Evolutionary conservation across 2,329 filamentous ascomycete genomes (phyloP).

Genomic region (Monosporascus sp.): DNA sequence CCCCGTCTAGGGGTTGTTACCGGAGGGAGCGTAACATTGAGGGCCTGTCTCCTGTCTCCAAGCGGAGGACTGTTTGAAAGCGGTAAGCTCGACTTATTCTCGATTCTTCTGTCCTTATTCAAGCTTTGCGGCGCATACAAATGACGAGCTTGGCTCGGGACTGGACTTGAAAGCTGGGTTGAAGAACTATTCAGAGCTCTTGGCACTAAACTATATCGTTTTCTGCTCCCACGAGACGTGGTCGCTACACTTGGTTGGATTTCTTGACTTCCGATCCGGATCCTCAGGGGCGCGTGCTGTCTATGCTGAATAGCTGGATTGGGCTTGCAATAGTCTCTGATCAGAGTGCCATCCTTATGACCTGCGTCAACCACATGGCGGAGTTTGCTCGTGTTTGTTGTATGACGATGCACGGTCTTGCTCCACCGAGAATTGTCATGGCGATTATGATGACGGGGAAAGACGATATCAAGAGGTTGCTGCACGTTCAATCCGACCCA

Average conservation of each 20-base stretch:
- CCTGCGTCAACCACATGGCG: background rate
- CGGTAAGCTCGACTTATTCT: background rate
- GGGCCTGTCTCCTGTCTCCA: background rate
- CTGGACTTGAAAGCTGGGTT: constrained; percentile 7
- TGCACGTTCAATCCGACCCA: constrained; percentile 30
- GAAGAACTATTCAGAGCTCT: constrained; percentile 3
- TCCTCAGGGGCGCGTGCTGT: constrained; percentile 14
- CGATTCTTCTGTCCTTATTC: background rate
- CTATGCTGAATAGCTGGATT: background rate
- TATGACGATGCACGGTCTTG: constrained; percentile 6
- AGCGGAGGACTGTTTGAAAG: background rate
- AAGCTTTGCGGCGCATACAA: background rate
- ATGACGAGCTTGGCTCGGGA: constrained; percentile 8
- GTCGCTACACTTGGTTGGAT: constrained; percentile 17
- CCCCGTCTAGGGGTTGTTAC: background rate
- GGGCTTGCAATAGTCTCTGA: background rate
- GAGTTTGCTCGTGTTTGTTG: constrained; percentile 3
- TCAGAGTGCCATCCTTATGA: background rate
- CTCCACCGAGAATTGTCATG: constrained; percentile 17
- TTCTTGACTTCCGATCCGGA: constrained; percentile 31
- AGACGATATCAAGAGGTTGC: constrained; percentile 26
- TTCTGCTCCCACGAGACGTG: constrained; percentile 10
- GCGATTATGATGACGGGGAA: constrained; percentile 16
- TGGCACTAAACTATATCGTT: constrained; percentile 10
- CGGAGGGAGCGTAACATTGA: too few relatives aligned